Base-by-base conservation (phyloP, 148 eudicot species). In the Bassia scoparia region DNA sequence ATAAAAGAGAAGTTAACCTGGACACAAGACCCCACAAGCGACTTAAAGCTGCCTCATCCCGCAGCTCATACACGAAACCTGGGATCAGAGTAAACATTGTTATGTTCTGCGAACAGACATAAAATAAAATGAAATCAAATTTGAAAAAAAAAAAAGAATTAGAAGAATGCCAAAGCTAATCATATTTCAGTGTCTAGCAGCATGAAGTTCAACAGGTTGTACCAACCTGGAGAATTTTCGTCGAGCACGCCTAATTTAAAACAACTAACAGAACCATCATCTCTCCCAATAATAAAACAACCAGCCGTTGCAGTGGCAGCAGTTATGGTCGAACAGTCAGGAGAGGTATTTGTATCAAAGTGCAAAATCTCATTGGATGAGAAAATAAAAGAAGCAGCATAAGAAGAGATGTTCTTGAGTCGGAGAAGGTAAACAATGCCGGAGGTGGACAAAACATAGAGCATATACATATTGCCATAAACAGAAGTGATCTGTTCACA, bases 1-100 rank as follows among this genome's bases (percentile, higher is more conserved):
- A 73, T 46, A 35, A 65, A 61, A 75, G 69, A 55, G 55, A 59
- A 37, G 18, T 67, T 69, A 74, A 95, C 99, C 99, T 89, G 72
- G 99, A 88, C 87, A 95, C 62, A 53, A 95, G 70, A 73, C 99
- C 90, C 96, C 97, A 95, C 75, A 95, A 76, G 53, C 97, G 96
- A 77, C 94, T 86, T 72, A 95, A 79, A 66, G 90, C 87, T 68
- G 96, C 90, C 82, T 92, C 99, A 81, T 95, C 97, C 71, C 89
- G 87, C 75, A 95, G 71, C 74, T 92, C 94, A 78, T 79, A 71
- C 76, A 68, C 81, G 83, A 95, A 92, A 60, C 86, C 99, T 73
- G 50, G 75, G 78, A 62, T 30, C 15, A 50, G 55, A 74, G 72
- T 11, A 20, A 43, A 64, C 65, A 72, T 4, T 52, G 7, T 17